These are phyloP conservation scores for Pseudoturritis turrita DNA, from an alignment of 345 rosid species.

Conservation along the genomic window DNA sequence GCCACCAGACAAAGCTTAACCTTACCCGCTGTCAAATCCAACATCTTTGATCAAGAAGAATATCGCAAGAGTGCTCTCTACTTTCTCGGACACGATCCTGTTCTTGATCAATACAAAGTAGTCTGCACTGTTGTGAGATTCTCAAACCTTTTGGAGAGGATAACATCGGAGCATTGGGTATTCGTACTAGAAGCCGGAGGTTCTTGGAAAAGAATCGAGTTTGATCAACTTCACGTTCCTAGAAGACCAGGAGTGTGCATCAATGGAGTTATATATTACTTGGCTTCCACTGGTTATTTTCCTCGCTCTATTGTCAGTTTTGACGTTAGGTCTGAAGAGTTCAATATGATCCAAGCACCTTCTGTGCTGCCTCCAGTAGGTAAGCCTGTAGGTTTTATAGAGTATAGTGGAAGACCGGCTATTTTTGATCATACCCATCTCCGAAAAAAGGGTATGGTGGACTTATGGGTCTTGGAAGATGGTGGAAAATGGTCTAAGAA, in stretches of 20 bases:
- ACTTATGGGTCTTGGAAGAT: background rate
- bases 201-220: background rate
- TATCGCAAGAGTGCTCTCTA: background rate
- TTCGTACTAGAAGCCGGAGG: background rate
- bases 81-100: background rate
- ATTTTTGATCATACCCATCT: background rate
- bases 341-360: too few relatives aligned
- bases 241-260: background rate
- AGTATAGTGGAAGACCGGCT: background rate
- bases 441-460: background rate
- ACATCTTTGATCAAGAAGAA: too few relatives aligned
- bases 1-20: too few relatives aligned
- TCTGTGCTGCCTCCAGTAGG: too few relatives aligned
- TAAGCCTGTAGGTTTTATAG: too few relatives aligned
- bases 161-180: too few relatives aligned
- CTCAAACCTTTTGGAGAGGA: too few relatives aligned
- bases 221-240: background rate
- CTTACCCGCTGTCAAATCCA: too few relatives aligned
- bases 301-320: too few relatives aligned
- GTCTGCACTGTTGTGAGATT: background rate
- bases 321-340: too few relatives aligned
- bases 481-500: background rate
- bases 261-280: conserved; percentile 6
- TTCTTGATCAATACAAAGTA: conserved; percentile 16
- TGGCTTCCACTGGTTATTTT: background rate